Conservation (phyloP, 2,329 filamentous ascomycete species). For the Penicillium aurantiogriseum region DNA sequence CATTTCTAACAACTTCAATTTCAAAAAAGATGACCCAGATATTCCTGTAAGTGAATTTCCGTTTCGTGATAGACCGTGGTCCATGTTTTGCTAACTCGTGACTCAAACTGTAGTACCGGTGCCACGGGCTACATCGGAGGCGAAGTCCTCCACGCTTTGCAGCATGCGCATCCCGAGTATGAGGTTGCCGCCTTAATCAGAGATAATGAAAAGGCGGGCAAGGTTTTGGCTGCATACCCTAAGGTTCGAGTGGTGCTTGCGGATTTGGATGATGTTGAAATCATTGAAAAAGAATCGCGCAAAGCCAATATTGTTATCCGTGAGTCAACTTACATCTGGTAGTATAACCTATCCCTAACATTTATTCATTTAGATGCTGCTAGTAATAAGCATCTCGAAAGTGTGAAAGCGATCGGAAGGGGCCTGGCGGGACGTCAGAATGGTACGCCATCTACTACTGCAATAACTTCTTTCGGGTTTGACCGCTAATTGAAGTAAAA, state of each 20-base stretch:
- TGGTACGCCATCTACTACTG: background rate
- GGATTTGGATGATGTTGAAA: slow-evolving; percentile 34
- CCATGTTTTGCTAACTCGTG: background rate
- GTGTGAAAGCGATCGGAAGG: slow-evolving; percentile 3
- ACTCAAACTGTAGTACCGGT: background rate
- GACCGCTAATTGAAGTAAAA: background rate
- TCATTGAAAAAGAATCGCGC: slow-evolving; percentile 13
- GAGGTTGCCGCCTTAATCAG: slow-evolving; percentile 39
- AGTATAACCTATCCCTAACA: background rate
- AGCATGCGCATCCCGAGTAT: slow-evolving; percentile 42
- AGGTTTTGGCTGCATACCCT: slow-evolving; percentile 34
- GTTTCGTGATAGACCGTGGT: background rate
- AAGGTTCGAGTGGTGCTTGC: slow-evolving; percentile 39
- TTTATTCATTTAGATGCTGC: background rate
- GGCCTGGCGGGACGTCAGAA: slow-evolving; percentile 3
- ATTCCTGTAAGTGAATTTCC: background rate
- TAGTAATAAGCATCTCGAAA: slow-evolving; percentile 5
- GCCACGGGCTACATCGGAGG: slow-evolving; percentile 46
- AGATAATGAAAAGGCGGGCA: slow-evolving; percentile 20
- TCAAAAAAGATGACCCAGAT: background rate
- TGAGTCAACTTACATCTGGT: background rate
- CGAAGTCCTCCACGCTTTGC: slow-evolving; percentile 41
- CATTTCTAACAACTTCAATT: background rate
- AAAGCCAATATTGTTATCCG: slow-evolving; percentile 8
- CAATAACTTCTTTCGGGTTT: background rate